A percentile compares a stretch with the other conserved stretches of the same genome.
These are phyloP conservation scores for Fusarium kyushuense DNA, from an alignment of 2,329 filamentous ascomycete genomes.

Conservation along the genomic window DNA sequence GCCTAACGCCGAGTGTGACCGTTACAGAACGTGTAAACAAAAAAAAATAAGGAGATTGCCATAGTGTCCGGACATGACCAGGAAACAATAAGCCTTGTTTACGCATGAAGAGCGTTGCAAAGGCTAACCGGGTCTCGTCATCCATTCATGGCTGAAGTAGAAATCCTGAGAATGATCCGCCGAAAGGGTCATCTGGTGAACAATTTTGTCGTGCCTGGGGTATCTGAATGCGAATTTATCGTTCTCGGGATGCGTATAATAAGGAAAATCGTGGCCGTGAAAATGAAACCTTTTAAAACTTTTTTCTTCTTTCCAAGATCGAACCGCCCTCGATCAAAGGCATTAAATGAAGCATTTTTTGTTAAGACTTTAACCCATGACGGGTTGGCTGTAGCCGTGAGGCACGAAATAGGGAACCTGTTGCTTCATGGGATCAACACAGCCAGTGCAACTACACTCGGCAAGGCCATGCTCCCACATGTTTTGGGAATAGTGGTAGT, in stretches of 20 bases:
- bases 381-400: conserved; percentile 65
- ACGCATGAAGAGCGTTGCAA: background rate
- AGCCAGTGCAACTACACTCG: conserved; percentile 64
- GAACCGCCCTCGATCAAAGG: conserved; percentile 31
- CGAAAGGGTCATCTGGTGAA: conserved; percentile 48
- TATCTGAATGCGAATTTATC: conserved; percentile 56
- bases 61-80: conserved; percentile 11
- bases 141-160: conserved; percentile 27
- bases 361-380: conserved; percentile 60
- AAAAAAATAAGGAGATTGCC: conserved; percentile 34
- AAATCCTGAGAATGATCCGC: conserved; percentile 48
- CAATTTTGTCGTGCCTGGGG: conserved; percentile 56
- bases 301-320: conserved; percentile 48
- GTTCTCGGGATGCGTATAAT: conserved; percentile 50
- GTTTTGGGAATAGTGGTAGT: conserved; percentile 60
- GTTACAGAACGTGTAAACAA: conserved; percentile 54
- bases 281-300: conserved; percentile 44
- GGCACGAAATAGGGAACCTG: conserved; percentile 61
- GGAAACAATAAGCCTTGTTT: background rate
- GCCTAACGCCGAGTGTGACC: conserved; percentile 49
- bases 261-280: conserved; percentile 52
- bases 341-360: conserved; percentile 39
- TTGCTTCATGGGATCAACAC: conserved; percentile 61
- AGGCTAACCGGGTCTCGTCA: conserved; percentile 15
- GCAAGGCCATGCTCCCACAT: conserved; percentile 65